These are phyloP conservation scores for Aethionema arabicum DNA, from an alignment of 345 rosid species.

Conservation along the genomic window DNA sequence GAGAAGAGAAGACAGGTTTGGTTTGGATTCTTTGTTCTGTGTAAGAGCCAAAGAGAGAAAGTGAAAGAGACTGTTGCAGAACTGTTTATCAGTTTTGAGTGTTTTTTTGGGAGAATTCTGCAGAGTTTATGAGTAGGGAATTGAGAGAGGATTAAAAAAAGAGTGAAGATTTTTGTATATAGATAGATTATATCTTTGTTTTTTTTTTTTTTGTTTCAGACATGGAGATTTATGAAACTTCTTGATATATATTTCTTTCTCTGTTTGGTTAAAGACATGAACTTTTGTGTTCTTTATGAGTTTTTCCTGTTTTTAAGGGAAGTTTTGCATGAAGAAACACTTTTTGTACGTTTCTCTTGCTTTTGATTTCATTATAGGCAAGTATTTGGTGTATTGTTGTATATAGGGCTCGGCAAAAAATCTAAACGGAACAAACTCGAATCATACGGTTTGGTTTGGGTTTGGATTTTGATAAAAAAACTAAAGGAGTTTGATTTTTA, in stretches of 20 bases:
- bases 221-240: constrained; percentile 15
- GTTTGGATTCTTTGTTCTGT: no score
- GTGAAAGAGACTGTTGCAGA: constrained; percentile 14
- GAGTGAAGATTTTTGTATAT: constrained; percentile 31
- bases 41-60: no score
- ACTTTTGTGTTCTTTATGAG: constrained; percentile 32
- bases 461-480: no score
- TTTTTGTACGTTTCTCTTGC: constrained; percentile 22
- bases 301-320: constrained; percentile 34
- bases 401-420: no score
- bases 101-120: constrained; percentile 28
- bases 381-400: no score
- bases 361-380: constrained; percentile 15
- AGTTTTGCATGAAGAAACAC: constrained; percentile 35
- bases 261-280: constrained; percentile 21
- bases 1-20: no score
- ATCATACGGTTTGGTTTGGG: no score
- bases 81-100: constrained; percentile 32
- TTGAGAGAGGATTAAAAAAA: constrained; percentile 21
- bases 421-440: no score
- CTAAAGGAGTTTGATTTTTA: no score
- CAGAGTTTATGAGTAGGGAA: constrained; percentile 21
- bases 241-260: constrained; percentile 6
- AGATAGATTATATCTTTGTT: constrained; percentile 25
- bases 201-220: constrained; percentile 19